Percentiles rank a stretch among this genome's conserved stretches.
Evolutionary conservation across 2,329 filamentous ascomycete species (phyloP).

Genomic region (Tolypocladium tundrense): DNA sequence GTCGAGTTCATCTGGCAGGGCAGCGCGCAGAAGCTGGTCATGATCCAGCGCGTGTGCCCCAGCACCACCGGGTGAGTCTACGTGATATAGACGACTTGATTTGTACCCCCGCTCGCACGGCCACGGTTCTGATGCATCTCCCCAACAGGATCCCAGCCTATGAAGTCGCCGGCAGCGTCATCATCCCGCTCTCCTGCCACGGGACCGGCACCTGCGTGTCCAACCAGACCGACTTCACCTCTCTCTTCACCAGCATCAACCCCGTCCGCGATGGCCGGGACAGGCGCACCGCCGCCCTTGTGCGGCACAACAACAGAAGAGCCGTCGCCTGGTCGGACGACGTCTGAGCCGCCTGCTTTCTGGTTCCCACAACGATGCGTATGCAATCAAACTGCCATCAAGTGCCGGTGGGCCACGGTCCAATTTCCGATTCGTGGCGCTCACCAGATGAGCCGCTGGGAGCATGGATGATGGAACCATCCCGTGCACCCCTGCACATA

Average conservation of each 20-base stretch:
- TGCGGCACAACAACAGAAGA: neutral
- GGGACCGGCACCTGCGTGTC: neutral
- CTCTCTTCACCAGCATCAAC: slow-evolving; percentile 3
- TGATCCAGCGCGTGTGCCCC: slow-evolving; percentile 35
- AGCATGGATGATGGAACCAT: neutral
- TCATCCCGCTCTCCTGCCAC: slow-evolving; percentile 8
- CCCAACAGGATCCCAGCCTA: slow-evolving; percentile 6
- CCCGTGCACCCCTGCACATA: neutral
- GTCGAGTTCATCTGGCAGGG: slow-evolving; percentile 33
- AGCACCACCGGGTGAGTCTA: slow-evolving; percentile 22
- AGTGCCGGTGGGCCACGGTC: neutral
- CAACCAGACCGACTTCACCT: neutral
- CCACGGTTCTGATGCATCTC: neutral
- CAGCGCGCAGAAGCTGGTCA: slow-evolving; percentile 19
- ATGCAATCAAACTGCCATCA: neutral
- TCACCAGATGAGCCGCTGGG: neutral
- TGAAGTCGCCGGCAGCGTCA: slow-evolving; percentile 19
- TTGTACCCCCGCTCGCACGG: neutral
- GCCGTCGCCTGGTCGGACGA: slow-evolving; percentile 4
- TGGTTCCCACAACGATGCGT: neutral
- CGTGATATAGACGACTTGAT: no score
- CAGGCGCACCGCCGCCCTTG: neutral
- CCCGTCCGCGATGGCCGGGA: neutral
- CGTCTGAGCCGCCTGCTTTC: neutral
- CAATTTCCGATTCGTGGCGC: neutral